phyloP scores from a whole-genome alignment of 306 rosid species.

The Prunus mira region DNA sequence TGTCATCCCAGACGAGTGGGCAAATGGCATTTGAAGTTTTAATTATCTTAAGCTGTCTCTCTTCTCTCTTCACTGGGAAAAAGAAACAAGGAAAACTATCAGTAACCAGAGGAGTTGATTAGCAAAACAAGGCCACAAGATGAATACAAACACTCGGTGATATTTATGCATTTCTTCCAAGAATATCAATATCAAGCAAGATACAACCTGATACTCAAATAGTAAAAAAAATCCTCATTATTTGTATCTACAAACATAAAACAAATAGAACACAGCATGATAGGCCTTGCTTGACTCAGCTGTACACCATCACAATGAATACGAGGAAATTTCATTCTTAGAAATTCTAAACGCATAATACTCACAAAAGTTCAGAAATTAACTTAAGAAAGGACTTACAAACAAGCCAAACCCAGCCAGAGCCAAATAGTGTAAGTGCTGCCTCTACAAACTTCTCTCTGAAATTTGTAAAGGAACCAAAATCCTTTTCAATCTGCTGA shows the following conservation, averaged over 20 bases:
- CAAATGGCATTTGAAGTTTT: slow-evolving; percentile 75
- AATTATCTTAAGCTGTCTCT: slow-evolving; percentile 57
- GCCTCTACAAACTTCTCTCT: slow-evolving; percentile 65
- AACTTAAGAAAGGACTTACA: slow-evolving; percentile 50
- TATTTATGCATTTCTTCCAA: not conserved
- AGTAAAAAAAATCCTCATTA: no score
- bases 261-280: no score
- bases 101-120: not conserved
- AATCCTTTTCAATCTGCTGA: slow-evolving; percentile 93
- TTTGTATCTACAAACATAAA: no score
- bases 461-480: slow-evolving; percentile 77
- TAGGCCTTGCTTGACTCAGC: no score
- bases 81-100: slow-evolving; percentile 1
- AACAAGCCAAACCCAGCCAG: slow-evolving; percentile 99
- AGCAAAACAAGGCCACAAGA: slow-evolving; percentile 2
- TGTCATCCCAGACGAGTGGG: slow-evolving; percentile 84
- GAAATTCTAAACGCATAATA: slow-evolving; percentile 1
- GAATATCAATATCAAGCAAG: not conserved
- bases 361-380: not conserved
- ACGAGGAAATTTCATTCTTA: slow-evolving; percentile 5
- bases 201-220: not conserved
- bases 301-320: not conserved
- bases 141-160: not conserved
- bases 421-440: slow-evolving; percentile 76
- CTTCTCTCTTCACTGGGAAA: slow-evolving; percentile 77